Percentiles rank a stretch among this genome's conserved stretches.
Evolutionary conservation across 2,329 filamentous ascomycete species (phyloP).

Genomic region (Penicillium sp.): DNA sequence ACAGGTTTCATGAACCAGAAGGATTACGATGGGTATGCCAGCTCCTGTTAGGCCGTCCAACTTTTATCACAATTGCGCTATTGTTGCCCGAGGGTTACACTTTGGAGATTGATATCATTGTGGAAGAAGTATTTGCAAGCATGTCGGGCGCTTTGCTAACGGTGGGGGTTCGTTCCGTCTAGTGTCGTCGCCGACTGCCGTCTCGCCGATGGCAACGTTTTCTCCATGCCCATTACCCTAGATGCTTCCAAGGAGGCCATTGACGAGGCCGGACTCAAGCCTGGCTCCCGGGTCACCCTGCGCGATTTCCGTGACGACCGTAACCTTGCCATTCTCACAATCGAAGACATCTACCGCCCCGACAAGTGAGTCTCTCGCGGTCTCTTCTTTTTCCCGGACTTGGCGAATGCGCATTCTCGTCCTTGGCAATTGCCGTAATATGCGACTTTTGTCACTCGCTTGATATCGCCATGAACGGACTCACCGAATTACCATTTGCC

Average conservation of each 20-base stretch:
- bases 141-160: constrained; percentile 17
- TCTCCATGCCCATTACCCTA: constrained; percentile 95
- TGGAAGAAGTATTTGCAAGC: constrained; percentile 1
- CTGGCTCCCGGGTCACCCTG: constrained; percentile 81
- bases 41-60: background rate
- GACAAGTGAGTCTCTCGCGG: constrained; percentile 73
- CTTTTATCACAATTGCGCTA: background rate
- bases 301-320: constrained; percentile 96
- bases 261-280: constrained; percentile 74
- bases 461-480: background rate
- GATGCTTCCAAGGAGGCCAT: constrained; percentile 80
- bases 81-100: background rate
- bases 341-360: constrained; percentile 93
- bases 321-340: constrained; percentile 91
- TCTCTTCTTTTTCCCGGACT: background rate
- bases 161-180: constrained; percentile 18
- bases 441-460: constrained; percentile 5
- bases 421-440: constrained; percentile 10
- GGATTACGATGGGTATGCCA: constrained; percentile 86
- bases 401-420: background rate
- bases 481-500: background rate
- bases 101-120: constrained; percentile 16
- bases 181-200: constrained; percentile 90
- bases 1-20: constrained; percentile 95
- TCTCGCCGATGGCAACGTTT: constrained; percentile 85